Conservation (phyloP, 2,329 filamentous ascomycete genomes). For the Chlorencoelia australis region DNA sequence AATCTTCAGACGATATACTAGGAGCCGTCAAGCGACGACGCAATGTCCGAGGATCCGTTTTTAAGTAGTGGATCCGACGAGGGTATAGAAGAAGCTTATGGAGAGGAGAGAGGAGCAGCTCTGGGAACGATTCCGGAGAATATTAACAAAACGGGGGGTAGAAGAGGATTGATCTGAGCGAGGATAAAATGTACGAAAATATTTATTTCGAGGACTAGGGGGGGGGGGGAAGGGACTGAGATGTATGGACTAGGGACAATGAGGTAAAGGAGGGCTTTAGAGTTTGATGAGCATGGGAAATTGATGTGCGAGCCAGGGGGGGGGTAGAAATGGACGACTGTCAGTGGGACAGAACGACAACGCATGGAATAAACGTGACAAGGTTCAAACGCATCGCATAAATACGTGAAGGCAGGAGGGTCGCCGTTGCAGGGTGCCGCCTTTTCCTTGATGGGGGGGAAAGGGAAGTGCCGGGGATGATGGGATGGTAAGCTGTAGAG, state of each 20-base stretch:
- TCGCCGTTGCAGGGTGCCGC: constrained; percentile 9
- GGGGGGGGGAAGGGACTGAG: constrained; percentile 4
- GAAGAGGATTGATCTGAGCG: constrained; percentile 23
- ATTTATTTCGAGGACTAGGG: constrained; percentile 7
- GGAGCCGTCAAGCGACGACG: constrained; percentile 18
- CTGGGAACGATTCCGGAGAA: constrained; percentile 18
- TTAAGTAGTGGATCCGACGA: constrained; percentile 23
- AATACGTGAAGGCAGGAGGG: constrained; percentile 7
- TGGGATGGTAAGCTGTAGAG: too few species aligned
- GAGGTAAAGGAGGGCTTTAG: constrained; percentile 5
- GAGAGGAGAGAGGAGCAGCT: constrained; percentile 7
- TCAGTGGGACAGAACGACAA: constrained; percentile 15
- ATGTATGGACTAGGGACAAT: constrained; percentile 3
- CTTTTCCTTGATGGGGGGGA: too few species aligned
- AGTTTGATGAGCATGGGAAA: too few species aligned
- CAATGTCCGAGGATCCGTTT: constrained; percentile 26
- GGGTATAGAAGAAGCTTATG: constrained; percentile 13
- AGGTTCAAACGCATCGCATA: constrained; percentile 19
- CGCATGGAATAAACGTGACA: constrained; percentile 27
- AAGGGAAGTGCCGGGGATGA: too few species aligned
- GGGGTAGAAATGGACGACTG: constrained; percentile 4
- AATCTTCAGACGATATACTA: constrained; percentile 20
- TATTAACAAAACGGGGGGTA: constrained; percentile 13
- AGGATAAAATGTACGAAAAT: constrained; percentile 19
- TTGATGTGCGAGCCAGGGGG: too few species aligned